A percentile compares a stretch with the other conserved stretches of the same genome.
These are phyloP conservation scores for Fomitopsis betulina DNA, from an alignment of 1,284 basidiomycete species.

Conservation along the genomic window DNA sequence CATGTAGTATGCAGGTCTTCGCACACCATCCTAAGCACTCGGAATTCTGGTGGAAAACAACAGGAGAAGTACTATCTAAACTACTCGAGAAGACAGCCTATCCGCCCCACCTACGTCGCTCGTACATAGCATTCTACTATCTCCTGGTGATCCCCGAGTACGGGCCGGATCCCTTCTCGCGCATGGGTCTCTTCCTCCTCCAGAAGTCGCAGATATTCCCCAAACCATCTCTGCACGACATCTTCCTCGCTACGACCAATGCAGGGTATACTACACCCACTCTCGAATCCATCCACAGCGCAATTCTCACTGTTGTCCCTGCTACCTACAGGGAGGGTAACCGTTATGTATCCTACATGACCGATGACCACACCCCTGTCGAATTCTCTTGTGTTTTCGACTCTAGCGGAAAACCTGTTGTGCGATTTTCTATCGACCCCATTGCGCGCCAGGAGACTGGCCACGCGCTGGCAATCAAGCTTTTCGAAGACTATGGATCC, in stretches of 20 bases:
- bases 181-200: neutral
- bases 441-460: neutral
- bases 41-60: constrained; percentile 3
- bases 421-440: constrained; percentile 5
- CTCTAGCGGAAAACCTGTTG: neutral
- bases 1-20: too few species aligned
- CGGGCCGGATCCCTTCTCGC: neutral
- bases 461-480: neutral
- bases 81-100: neutral
- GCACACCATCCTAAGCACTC: neutral
- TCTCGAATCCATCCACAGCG: neutral
- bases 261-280: neutral
- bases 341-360: constrained; percentile 1
- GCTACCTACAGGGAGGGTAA: too few species aligned
- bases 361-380: constrained; percentile 3
- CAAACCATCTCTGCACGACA: neutral
- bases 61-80: neutral
- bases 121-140: neutral
- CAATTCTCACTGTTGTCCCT: too few species aligned
- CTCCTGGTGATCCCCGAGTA: neutral
- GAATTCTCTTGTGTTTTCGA: constrained; percentile 3
- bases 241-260: too few species aligned
- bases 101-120: neutral
- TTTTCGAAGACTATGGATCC: neutral
- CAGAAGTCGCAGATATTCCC: neutral